Evolutionary conservation across 2,329 filamentous ascomycete species (phyloP), one percentile per base, ranked within the genome.

Genomic region (Annulohypoxylon truncatum): DNA sequence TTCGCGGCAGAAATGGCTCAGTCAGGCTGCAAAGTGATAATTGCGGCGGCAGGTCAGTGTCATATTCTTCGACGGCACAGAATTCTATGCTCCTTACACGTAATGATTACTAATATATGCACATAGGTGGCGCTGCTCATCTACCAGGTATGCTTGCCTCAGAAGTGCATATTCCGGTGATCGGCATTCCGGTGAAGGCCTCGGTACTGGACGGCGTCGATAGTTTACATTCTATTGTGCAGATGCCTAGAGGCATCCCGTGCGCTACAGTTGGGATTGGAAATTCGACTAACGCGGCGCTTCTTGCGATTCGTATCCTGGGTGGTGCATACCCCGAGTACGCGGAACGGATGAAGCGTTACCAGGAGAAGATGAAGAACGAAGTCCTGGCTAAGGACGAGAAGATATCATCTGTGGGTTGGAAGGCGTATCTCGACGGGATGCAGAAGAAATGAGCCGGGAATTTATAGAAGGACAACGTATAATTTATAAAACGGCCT

Each of bases 231-330:
- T 91, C 88, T 72, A 93, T 93, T 69, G 90, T 92, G 3, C 90
- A 93, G 75, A 93, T 94, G 91, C 92, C 91, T 4, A 79, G 85
- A 73, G 91, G 91, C 10, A 86, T 90, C 52, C 92, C 92, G 8
- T 89, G 90, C 12, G 91, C 91, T 4, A 93, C 91, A 0, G 90
- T 94, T 2, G 91, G 88, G 9, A 93, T 94, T 77, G 92, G 93
- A 78, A 94, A 94, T 79, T 91, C 89, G 22, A 90, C 90, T 59
- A 94, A 94, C 73, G 92, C 92, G 0, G 91, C 88, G 0, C 81
- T 93, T 15, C 79, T 93, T n/a, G 91, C 91, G 0, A 85, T 90
- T 18, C 82, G 90, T 15, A 90, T 93, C 31, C 77, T 94, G 2
- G 90, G 89, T 2, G 78, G 85, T 2, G 82, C 80, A 35, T 85